A percentile compares a stretch with the other conserved stretches of the same genome.
phyloP scores from a whole-genome alignment of 1,284 basidiomycete genomes.

The Cryptococcus hybrid region DNA sequence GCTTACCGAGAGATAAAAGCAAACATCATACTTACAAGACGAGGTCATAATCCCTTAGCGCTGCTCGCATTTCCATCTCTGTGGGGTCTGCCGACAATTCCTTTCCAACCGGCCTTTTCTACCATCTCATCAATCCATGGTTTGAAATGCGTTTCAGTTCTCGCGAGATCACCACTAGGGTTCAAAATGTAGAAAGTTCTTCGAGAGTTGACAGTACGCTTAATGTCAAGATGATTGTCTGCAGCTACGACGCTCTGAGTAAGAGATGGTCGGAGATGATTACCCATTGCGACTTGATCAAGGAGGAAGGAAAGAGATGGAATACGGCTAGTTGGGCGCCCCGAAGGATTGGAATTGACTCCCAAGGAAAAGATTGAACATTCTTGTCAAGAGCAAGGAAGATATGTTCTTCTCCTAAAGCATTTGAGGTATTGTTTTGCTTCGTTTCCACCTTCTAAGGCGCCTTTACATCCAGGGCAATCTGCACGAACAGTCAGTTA shows the following conservation, averaged over 20 bases:
- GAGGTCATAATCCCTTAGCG: conserved; percentile 69
- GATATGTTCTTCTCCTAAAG: conserved; percentile 57
- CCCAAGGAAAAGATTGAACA: conserved; percentile 90
- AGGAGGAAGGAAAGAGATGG: conserved; percentile 84
- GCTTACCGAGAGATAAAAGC: not conserved
- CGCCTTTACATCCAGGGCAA: conserved; percentile 49
- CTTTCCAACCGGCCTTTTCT: conserved; percentile 69
- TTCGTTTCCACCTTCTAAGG: conserved; percentile 63
- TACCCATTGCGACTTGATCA: conserved; percentile 69
- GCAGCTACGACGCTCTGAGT: conserved; percentile 5
- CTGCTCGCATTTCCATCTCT: conserved; percentile 74
- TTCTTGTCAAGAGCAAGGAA: conserved; percentile 92
- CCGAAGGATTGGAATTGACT: conserved; percentile 83
- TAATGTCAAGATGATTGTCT: conserved; percentile 36
- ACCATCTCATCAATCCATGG: conserved; percentile 71
- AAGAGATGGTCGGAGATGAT: conserved; percentile 38
- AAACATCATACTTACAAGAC: conserved; percentile 65
- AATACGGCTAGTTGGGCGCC: conserved; percentile 82
- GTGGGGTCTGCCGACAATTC: conserved; percentile 72
- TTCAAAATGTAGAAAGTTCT: conserved; percentile 86
- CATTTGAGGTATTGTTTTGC: conserved; percentile 1
- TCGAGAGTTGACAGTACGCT: conserved; percentile 58
- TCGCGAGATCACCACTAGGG: conserved; percentile 82
- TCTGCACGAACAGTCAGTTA: conserved; percentile 18
- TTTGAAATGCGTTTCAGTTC: conserved; percentile 79